Evolutionary conservation across 768 basidiomycete species (phyloP), one percentile per base, ranked within the genome.

Genomic region (Artomyces pyxidatus): DNA sequence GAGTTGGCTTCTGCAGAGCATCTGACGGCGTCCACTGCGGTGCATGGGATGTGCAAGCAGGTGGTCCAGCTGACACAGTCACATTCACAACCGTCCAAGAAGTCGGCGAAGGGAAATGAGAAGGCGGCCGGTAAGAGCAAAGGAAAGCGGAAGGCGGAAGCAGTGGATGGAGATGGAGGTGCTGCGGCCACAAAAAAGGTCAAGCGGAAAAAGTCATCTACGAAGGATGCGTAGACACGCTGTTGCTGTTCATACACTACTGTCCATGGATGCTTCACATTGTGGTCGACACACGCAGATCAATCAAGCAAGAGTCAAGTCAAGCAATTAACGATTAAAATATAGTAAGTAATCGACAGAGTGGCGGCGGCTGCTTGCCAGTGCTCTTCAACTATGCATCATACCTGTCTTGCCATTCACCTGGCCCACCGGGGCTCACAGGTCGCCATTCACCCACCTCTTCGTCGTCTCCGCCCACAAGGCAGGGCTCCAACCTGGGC

Each of bases 41-140:
- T 91, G 7, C 72, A 74, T 25, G 73, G 72, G 45, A 74, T 82
- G 65, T 81, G 85, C 58, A 74, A 73, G 58, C 88, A 90, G 63
- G 66, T 92, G 61, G 64, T 59, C 58, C 63, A 63, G 45, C 26
- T 51, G 14, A 32, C 51, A 3, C 46, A 47, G 25, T 29, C 22
- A n/a, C 30, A 23, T 17, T 38, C 28, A 6, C 44, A 38, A 21
- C 27, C 40, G 44, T 26, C 38, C 46, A 57, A 59, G 49, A 57
- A 57, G 49, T 55, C 50, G 26, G 46, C 25, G 26, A 42, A 41
- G 50, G 47, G 22, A 43, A 4, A 38, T 50, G 57, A 38, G 49
- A 4, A 37, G 19, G 41, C 50, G 11, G 28, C 51, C 3, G 37
- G 39, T 12, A 37, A 58, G 54, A 72, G 67, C 59, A 70, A 59